Conservation (phyloP, 805 yeast species). For the Torulaspora maleeae region DNA sequence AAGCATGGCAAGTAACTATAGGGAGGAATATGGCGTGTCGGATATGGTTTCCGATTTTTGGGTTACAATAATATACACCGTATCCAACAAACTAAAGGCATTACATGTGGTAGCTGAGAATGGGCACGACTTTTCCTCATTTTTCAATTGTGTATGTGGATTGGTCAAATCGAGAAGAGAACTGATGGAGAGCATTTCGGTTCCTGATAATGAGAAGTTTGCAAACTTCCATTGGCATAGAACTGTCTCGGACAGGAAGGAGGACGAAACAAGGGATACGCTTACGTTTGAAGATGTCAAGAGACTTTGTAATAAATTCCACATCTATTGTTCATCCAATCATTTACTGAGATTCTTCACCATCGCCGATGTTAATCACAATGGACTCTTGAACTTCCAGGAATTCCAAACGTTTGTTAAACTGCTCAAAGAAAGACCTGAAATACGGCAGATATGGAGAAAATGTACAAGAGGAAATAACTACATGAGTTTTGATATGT, state of each 20-base stretch:
- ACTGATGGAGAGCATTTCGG: constrained; percentile 56
- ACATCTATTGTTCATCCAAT: constrained; percentile 61
- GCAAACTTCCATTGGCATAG: constrained; percentile 62
- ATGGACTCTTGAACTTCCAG: constrained; percentile 55
- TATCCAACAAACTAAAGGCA: constrained; percentile 63
- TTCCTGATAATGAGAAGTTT: constrained; percentile 54
- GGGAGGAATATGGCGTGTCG: constrained; percentile 78
- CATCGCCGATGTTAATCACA: constrained; percentile 46
- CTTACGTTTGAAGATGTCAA: constrained; percentile 64
- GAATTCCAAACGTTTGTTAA: constrained; percentile 76
- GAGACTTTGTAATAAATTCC: constrained; percentile 59
- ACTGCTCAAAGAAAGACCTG: constrained; percentile 59
- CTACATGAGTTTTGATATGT: constrained; percentile 31
- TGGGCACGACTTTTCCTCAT: constrained; percentile 47
- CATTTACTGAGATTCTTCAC: constrained; percentile 45
- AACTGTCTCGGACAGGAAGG: constrained; percentile 37
- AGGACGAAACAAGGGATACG: constrained; percentile 35
- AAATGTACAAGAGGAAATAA: constrained; percentile 22
- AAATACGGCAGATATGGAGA: constrained; percentile 50
- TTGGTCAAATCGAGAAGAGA: constrained; percentile 56
- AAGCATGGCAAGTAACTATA: constrained; percentile 71
- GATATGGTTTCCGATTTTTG: constrained; percentile 61
- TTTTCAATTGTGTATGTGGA: constrained; percentile 51
- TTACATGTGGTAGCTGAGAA: constrained; percentile 69
- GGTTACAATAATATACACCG: constrained; percentile 75